Base-by-base conservation (phyloP, 192 early-diverging fungal genomes). In the Coemansia pectinata region DNA sequence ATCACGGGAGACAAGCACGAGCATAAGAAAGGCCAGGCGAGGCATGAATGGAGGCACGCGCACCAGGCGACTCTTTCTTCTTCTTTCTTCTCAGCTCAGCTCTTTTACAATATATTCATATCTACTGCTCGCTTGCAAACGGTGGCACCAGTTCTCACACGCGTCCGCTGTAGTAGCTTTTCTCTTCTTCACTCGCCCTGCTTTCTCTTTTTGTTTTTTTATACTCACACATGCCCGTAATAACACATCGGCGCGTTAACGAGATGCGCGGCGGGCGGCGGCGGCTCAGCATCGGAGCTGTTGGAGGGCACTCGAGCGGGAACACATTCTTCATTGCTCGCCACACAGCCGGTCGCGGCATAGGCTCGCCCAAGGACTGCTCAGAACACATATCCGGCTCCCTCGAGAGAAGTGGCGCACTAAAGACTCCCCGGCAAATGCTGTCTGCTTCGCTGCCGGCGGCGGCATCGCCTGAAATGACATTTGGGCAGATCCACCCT, bases 241-340 rank as follows among this genome's bases (percentile, higher is more conserved):
- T 83, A 72, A 78, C 81, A 41, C 72, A 83, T 42, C 75, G 81
- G 29, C 67, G 81, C 55, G 75, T 74, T 25, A 77, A 72, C 72
- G 81, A 83, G 57, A 75, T 78, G 75, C 81, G 81, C 67, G 40
- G 69, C 38, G 66, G 76, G 21, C 81, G 81, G 69, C 75, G 81
- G 69, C 72, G 81, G 75, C 81, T 83, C 39, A 83, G 81, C 70
- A 72, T 70, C 36, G 72, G 75, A 42, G 75, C 69, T 27, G 69
- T 74, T 53, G 72, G 75, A n/a, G 57, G 62, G 33, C 68, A 74
- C 58, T 17, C 63, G 15, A 31, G 27, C 55, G 27, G 27, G 1
- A 33, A 15, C 29, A n/a, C 55, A 14, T n/a, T 57, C 12, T 57
- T 34, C 15, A 17, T 33, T 31, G 14, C 55, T 33, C 55, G 55